A percentile compares a stretch with the other conserved stretches of the same genome.
Conservation (phyloP, 345 rosid genomes). For the Aquilaria sinensis region DNA sequence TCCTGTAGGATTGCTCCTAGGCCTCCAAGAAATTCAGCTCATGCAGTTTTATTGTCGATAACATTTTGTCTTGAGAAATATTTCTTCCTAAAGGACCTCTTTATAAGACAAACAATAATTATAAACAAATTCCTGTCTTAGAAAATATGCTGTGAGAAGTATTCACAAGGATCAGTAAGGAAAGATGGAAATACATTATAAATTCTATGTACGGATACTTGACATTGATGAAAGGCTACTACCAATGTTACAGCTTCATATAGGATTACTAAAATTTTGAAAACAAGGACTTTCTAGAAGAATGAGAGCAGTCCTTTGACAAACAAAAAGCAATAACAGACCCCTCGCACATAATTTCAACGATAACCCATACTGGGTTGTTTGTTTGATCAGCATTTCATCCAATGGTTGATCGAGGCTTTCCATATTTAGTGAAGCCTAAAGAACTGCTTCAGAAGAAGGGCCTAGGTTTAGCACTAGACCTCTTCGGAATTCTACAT, state of each 20-base stretch:
- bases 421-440: not conserved
- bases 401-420: not conserved
- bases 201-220: conserved; percentile 8
- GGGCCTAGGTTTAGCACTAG: conserved; percentile 28
- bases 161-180: too few relatives aligned
- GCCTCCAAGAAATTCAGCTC: too few relatives aligned
- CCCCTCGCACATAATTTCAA: not conserved
- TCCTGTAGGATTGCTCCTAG: too few relatives aligned
- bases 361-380: not conserved
- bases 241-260: conserved; percentile 15
- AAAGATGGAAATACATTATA: not conserved
- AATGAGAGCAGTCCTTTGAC: conserved; percentile 8
- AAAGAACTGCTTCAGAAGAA: conserved; percentile 4
- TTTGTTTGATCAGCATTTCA: conserved; percentile 8
- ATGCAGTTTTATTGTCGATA: too few relatives aligned
- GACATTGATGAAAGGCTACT: conserved; percentile 4
- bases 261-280: conserved; percentile 1
- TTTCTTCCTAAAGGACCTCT: too few relatives aligned
- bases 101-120: too few relatives aligned
- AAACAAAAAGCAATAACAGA: not conserved
- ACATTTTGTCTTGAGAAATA: too few relatives aligned
- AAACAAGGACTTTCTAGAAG: not conserved
- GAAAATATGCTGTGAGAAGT: too few relatives aligned
- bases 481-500: conserved; percentile 41
- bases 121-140: too few relatives aligned